A percentile compares a stretch with the other conserved stretches of the same genome.
phyloP scores from a whole-genome alignment of 768 basidiomycete species.

The Serendipita indica region DNA sequence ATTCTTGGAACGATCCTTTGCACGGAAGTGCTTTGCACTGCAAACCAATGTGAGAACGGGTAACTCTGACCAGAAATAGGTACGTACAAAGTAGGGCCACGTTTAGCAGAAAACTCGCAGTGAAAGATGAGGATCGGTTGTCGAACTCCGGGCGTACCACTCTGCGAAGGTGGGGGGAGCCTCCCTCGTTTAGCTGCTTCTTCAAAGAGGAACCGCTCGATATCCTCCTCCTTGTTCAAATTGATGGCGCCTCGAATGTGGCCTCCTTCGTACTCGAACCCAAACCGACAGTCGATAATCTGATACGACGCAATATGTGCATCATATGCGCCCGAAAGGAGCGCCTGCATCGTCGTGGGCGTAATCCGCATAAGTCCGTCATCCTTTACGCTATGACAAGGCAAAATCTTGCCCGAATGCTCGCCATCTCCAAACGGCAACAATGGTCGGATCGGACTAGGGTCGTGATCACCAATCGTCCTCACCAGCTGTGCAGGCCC shows the following conservation, averaged over 20 bases:
- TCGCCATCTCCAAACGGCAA: constrained; percentile 86
- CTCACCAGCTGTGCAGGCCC: constrained; percentile 67
- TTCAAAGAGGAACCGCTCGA: constrained; percentile 71
- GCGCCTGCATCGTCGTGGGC: constrained; percentile 53
- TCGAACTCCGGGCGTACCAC: constrained; percentile 12
- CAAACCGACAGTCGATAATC: constrained; percentile 93
- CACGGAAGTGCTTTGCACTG: constrained; percentile 87
- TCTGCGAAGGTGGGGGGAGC: constrained; percentile 9
- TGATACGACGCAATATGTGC: constrained; percentile 51
- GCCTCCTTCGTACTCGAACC: constrained; percentile 89
- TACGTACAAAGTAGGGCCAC: constrained; percentile 88
- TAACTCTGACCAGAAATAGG: background rate
- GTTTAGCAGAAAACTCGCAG: constrained; percentile 91
- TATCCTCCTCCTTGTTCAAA: constrained; percentile 61
- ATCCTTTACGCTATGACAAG: constrained; percentile 85
- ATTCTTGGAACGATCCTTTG: constrained; percentile 79
- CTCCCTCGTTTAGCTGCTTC: constrained; percentile 3
- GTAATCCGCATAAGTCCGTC: constrained; percentile 91
- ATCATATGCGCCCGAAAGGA: constrained; percentile 63
- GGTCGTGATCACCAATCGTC: constrained; percentile 12
- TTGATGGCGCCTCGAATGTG: constrained; percentile 88
- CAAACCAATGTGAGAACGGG: constrained; percentile 9
- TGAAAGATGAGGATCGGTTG: constrained; percentile 87
- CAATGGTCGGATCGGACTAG: constrained; percentile 19
- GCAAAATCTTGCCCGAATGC: constrained; percentile 79